phyloP scores from a whole-genome alignment of 495 filamentous ascomycete species.

The Podospora sp. region DNA sequence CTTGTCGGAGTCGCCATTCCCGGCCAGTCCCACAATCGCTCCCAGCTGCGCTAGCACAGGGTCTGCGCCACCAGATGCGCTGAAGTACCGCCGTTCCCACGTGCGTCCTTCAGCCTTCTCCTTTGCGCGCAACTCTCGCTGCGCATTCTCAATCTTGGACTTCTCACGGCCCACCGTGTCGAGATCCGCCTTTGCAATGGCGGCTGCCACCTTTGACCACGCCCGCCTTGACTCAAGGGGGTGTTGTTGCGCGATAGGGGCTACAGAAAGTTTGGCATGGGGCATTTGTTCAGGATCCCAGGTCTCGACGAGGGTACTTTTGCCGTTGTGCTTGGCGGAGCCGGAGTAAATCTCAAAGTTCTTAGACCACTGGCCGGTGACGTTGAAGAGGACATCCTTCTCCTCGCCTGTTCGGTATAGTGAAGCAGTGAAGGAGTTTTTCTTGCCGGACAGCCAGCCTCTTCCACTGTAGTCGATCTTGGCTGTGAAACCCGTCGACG shows the following conservation, averaged over 20 bases:
- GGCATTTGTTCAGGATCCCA: slow-evolving; percentile 66
- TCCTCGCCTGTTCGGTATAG: slow-evolving; percentile 77
- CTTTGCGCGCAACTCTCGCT: slow-evolving; percentile 78
- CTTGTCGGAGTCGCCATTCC: slow-evolving; percentile 71
- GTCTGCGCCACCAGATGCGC: slow-evolving; percentile 52
- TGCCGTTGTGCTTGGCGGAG: slow-evolving; percentile 61
- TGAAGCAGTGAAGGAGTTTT: slow-evolving; percentile 83
- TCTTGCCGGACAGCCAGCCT: slow-evolving; percentile 93
- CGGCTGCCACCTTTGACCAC: slow-evolving; percentile 81
- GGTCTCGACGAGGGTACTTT: slow-evolving; percentile 58
- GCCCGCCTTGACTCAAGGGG: slow-evolving; percentile 84
- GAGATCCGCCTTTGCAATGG: slow-evolving; percentile 80
- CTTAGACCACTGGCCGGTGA: slow-evolving; percentile 91
- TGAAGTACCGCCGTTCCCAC: slow-evolving; percentile 89
- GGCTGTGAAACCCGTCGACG: slow-evolving; percentile 83
- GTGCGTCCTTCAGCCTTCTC: slow-evolving; percentile 77
- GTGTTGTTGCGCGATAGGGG: slow-evolving; percentile 79
- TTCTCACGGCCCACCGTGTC: slow-evolving; percentile 78
- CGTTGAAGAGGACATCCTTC: slow-evolving; percentile 79
- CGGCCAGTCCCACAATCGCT: slow-evolving; percentile 52
- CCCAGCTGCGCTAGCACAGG: slow-evolving; percentile 62
- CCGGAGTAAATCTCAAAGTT: slow-evolving; percentile 76
- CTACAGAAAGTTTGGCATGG: slow-evolving; percentile 70
- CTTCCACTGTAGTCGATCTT: slow-evolving; percentile 92
- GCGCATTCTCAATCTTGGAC: slow-evolving; percentile 85